phyloP scores from a whole-genome alignment of 2,329 filamentous ascomycete genomes.

The Epichloe sibirici region DNA sequence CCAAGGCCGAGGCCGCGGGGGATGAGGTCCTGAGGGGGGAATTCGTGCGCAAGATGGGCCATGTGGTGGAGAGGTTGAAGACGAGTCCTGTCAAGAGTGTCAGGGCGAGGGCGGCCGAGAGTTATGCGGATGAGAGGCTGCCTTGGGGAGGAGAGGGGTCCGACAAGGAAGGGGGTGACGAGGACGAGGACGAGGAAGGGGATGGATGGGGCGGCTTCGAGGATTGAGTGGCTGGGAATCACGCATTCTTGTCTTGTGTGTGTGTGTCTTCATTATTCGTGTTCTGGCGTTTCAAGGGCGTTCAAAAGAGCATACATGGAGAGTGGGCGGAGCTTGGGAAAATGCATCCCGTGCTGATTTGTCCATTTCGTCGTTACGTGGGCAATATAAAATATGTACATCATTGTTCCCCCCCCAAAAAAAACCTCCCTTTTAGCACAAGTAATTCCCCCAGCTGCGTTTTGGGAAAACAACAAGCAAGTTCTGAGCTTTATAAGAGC shows the following conservation, averaged over 20 bases:
- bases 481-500: no score
- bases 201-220: slow-evolving; percentile 58
- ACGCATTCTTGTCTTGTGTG: not conserved
- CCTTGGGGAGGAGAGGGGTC: slow-evolving; percentile 37
- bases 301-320: not conserved
- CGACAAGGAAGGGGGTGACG: slow-evolving; percentile 26
- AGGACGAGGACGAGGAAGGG: slow-evolving; percentile 20
- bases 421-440: not conserved
- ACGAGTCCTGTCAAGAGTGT: slow-evolving; percentile 58
- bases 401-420: not conserved
- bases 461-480: no score
- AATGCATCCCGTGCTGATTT: not conserved
- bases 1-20: slow-evolving; percentile 4
- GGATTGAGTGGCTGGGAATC: slow-evolving; percentile 37
- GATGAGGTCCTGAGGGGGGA: slow-evolving; percentile 21
- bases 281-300: not conserved
- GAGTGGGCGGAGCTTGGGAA: not conserved
- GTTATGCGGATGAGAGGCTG: slow-evolving; percentile 62
- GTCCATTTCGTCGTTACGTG: not conserved
- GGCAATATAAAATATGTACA: not conserved
- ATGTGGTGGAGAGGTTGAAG: slow-evolving; percentile 43
- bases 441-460: no score
- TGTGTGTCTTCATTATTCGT: not conserved
- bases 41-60: slow-evolving; percentile 41
- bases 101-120: slow-evolving; percentile 55